Evolutionary conservation across 768 basidiomycete species (phyloP).

Genomic region (Lyophyllum atratum): DNA sequence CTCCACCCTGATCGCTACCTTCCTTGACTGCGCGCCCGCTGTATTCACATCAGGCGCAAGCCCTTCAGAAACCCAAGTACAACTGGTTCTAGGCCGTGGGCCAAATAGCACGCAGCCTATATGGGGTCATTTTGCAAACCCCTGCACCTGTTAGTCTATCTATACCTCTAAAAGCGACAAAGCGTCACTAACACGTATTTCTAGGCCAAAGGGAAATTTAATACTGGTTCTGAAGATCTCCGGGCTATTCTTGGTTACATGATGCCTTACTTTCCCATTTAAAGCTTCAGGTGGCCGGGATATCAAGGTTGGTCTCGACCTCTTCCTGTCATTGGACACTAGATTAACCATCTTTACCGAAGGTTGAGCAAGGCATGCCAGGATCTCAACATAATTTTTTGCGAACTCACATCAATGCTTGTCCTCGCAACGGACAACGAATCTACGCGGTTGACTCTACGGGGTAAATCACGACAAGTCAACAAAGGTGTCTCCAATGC

Average conservation of each 20-base stretch:
- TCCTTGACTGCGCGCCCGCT: slow-evolving; percentile 83
- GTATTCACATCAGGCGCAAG: slow-evolving; percentile 73
- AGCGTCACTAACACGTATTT: slow-evolving; percentile 11
- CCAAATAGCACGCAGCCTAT: slow-evolving; percentile 61
- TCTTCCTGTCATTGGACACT: not conserved
- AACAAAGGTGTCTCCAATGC: not conserved
- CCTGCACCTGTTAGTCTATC: slow-evolving; percentile 35
- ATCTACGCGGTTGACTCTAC: slow-evolving; percentile 20
- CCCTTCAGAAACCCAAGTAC: slow-evolving; percentile 60
- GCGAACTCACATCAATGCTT: slow-evolving; percentile 72
- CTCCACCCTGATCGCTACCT: slow-evolving; percentile 76
- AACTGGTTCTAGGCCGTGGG: slow-evolving; percentile 58
- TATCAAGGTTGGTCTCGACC: slow-evolving; percentile 49
- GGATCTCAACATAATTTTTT: slow-evolving; percentile 75
- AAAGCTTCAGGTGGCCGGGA: slow-evolving; percentile 47
- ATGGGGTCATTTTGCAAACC: slow-evolving; percentile 53
- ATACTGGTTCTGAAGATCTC: slow-evolving; percentile 47
- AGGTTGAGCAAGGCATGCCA: slow-evolving; percentile 72
- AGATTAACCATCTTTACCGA: slow-evolving; percentile 12
- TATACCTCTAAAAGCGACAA: slow-evolving; percentile 4
- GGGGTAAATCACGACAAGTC: slow-evolving; percentile 19
- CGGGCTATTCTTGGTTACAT: slow-evolving; percentile 69
- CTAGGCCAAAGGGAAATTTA: slow-evolving; percentile 24
- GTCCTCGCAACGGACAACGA: slow-evolving; percentile 38
- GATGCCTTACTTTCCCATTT: slow-evolving; percentile 86